Conservation (phyloP, 177 flowering plant species). For the Vitis hybrid region DNA sequence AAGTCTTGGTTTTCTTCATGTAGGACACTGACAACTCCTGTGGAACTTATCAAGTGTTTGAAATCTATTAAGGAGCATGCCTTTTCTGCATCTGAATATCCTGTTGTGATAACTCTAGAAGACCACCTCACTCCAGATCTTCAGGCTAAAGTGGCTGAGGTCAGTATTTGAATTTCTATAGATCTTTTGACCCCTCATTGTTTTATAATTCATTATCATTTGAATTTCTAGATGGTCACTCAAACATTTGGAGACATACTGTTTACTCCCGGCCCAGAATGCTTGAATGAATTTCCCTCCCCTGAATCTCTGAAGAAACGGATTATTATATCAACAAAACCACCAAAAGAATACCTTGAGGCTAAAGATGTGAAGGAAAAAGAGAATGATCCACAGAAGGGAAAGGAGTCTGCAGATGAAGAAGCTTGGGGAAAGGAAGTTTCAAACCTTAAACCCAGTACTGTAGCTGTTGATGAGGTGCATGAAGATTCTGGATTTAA, state of each 20-base stretch:
- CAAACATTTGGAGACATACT: slow-evolving; percentile 73
- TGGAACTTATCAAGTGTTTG: slow-evolving; percentile 72
- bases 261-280: slow-evolving; percentile 61
- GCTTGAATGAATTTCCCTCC: slow-evolving; percentile 73
- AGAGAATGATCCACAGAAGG: slow-evolving; percentile 37
- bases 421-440: slow-evolving; percentile 81
- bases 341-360: slow-evolving; percentile 76
- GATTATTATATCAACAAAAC: slow-evolving; percentile 81
- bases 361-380: slow-evolving; percentile 44
- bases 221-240: slow-evolving; percentile 61
- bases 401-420: slow-evolving; percentile 39
- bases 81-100: slow-evolving; percentile 63
- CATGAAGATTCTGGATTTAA: not conserved
- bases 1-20: slow-evolving; percentile 6
- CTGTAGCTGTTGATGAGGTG: slow-evolving; percentile 40
- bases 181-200: not conserved
- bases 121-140: slow-evolving; percentile 73
- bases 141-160: slow-evolving; percentile 79
- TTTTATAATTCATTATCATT: slow-evolving; percentile 3
- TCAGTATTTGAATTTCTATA: slow-evolving; percentile 18
- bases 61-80: slow-evolving; percentile 81
- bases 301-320: slow-evolving; percentile 62
- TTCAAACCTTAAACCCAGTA: slow-evolving; percentile 27
- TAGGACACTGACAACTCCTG: slow-evolving; percentile 89
- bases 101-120: slow-evolving; percentile 75